phyloP scores from a whole-genome alignment of 1,284 basidiomycete species.

The Anthracocystis setariae region DNA sequence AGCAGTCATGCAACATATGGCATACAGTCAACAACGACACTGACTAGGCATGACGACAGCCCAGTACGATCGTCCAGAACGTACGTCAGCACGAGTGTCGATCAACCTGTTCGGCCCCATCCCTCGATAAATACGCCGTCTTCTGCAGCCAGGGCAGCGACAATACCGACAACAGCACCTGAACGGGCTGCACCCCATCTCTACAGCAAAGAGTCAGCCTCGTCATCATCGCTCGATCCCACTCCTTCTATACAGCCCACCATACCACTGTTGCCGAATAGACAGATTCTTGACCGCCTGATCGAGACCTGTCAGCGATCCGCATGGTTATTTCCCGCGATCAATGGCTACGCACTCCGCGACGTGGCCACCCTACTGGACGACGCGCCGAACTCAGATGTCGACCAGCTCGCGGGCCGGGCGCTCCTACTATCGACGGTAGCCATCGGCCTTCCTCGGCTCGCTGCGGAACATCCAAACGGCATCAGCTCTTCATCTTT shows the following conservation, averaged over 20 bases:
- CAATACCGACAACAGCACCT: neutral
- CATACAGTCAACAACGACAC: neutral
- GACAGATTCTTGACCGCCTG: slow-evolving; percentile 14
- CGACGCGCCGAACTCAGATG: neutral
- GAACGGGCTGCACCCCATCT: slow-evolving; percentile 6
- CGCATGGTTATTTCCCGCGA: slow-evolving; percentile 19
- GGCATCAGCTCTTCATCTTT: slow-evolving; percentile 10
- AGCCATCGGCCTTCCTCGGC: slow-evolving; percentile 20
- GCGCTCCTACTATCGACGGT: slow-evolving; percentile 19
- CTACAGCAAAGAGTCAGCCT: neutral
- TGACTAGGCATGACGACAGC: slow-evolving; percentile 1
- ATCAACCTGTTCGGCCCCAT: neutral
- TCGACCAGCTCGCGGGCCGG: slow-evolving; percentile 12
- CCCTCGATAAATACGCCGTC: slow-evolving; percentile 1
- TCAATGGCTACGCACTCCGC: slow-evolving; percentile 20
- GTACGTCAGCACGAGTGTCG: neutral
- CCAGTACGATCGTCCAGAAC: neutral
- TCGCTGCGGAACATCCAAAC: neutral
- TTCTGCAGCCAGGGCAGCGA: slow-evolving; percentile 1
- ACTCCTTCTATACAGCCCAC: neutral
- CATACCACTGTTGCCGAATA: slow-evolving; percentile 6
- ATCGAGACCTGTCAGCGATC: slow-evolving; percentile 12
- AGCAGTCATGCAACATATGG: neutral
- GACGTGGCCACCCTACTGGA: slow-evolving; percentile 18
- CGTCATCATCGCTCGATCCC: neutral